Evolutionary conservation across 257 asterid genomes (phyloP).

Genomic region (Anisodus acutangulus): DNA sequence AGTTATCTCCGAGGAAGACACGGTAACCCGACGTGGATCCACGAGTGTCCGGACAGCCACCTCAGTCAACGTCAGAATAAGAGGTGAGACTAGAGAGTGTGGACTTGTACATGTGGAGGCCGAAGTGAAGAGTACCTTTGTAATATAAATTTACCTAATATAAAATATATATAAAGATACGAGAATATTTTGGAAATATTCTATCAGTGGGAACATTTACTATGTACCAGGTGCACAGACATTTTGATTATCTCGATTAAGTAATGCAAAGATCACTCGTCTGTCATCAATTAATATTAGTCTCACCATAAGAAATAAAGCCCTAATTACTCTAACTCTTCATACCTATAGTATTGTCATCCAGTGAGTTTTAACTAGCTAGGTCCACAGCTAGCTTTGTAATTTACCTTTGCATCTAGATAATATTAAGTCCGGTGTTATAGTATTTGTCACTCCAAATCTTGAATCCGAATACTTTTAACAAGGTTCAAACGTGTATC

Average conservation of each 20-base stretch:
- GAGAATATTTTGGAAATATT: too few relatives aligned
- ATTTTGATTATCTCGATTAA: conserved; percentile 32
- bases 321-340: too few relatives aligned
- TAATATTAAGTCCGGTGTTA: background rate
- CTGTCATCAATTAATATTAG: background rate
- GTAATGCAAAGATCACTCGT: background rate
- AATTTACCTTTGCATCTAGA: conserved; percentile 10
- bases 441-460: background rate
- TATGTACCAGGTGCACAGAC: conserved; percentile 41
- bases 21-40: too few relatives aligned
- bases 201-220: background rate
- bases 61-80: too few relatives aligned
- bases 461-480: background rate
- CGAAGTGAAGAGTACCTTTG: too few relatives aligned
- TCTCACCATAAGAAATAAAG: background rate
- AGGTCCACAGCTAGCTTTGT: background rate
- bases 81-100: too few relatives aligned
- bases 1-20: too few relatives aligned
- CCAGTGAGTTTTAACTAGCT: background rate
- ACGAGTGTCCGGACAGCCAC: too few relatives aligned
- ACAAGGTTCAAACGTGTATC: background rate
- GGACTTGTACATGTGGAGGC: too few relatives aligned
- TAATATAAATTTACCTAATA: too few relatives aligned
- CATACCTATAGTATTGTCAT: background rate
- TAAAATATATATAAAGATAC: too few relatives aligned